Percentiles rank a stretch among this genome's conserved stretches.
phyloP scores from a whole-genome alignment of 2,329 filamentous ascomycete species.

The Apiospora phragmitis region DNA sequence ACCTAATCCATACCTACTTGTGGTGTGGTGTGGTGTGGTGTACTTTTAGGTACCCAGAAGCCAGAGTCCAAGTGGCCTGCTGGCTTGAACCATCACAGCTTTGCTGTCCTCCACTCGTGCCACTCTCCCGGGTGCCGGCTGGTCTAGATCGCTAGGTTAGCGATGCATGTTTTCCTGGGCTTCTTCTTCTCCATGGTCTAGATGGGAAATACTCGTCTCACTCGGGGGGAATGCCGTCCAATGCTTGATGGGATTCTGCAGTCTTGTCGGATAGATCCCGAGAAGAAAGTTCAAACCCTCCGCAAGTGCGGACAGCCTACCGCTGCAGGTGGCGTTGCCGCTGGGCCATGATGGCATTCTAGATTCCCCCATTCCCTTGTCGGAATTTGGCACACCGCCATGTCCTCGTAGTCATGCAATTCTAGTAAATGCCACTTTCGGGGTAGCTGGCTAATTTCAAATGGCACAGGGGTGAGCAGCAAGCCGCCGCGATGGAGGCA shows the following conservation, averaged over 20 bases:
- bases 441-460: background rate
- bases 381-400: background rate
- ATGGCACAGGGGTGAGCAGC: slow-evolving; percentile 31
- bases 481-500: slow-evolving; percentile 32
- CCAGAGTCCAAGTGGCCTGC: background rate
- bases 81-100: background rate
- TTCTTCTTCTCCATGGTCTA: background rate
- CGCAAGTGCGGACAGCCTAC: background rate
- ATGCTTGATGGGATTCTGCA: background rate
- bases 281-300: background rate
- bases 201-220: background rate
- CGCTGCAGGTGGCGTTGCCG: background rate
- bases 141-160: background rate
- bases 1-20: background rate
- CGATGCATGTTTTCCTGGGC: background rate
- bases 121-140: background rate
- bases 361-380: background rate
- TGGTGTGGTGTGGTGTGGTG: background rate
- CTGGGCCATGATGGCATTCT: background rate
- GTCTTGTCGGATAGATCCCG: background rate
- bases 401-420: background rate
- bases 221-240: background rate
- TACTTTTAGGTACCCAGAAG: background rate
- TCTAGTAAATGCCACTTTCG: background rate
- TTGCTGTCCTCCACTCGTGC: background rate